A percentile compares a stretch with the other conserved stretches of the same genome.
Evolutionary conservation across 345 rosid genomes (phyloP).

Genomic region (Clarkia xantiana): DNA sequence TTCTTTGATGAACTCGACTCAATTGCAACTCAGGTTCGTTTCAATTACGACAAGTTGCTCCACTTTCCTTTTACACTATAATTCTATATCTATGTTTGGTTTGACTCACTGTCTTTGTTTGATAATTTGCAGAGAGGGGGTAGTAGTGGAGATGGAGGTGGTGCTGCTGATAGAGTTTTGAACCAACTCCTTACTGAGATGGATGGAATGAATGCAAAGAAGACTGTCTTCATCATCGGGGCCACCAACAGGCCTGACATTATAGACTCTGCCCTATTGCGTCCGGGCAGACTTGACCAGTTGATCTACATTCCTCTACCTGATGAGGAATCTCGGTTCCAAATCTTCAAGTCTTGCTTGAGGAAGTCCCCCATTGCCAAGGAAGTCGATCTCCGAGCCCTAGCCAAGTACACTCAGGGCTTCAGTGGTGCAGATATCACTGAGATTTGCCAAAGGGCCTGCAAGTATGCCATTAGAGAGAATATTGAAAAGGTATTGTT

Average conservation of each 20-base stretch:
- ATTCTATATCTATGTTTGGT: background rate
- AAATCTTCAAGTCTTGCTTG: slow-evolving; percentile 74
- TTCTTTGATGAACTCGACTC: slow-evolving; percentile 96
- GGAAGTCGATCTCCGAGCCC: slow-evolving; percentile 72
- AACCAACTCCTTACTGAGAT: slow-evolving; percentile 94
- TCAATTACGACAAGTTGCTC: background rate
- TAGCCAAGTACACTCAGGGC: slow-evolving; percentile 88
- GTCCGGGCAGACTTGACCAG: slow-evolving; percentile 93
- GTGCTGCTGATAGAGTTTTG: slow-evolving; percentile 93
- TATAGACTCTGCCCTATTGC: slow-evolving; percentile 83
- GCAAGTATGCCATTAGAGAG: slow-evolving; percentile 88
- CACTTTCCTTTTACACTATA: background rate
- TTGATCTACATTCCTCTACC: slow-evolving; percentile 92
- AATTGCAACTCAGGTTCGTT: slow-evolving; percentile 76
- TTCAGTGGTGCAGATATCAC: slow-evolving; percentile 97
- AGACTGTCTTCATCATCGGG: slow-evolving; percentile 88
- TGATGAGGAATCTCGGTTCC: slow-evolving; percentile 77
- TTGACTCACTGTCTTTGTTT: background rate
- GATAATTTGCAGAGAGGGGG: slow-evolving; percentile 58
- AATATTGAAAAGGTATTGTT: slow-evolving; percentile 69
- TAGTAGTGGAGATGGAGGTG: slow-evolving; percentile 87
- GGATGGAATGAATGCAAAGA: slow-evolving; percentile 98
- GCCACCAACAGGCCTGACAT: slow-evolving; percentile 94
- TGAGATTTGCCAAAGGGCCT: slow-evolving; percentile 88
- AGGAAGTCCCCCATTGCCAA: slow-evolving; percentile 83